These are phyloP conservation scores for Cyclanthera cordifolia DNA, from an alignment of 306 rosid species.

Conservation along the genomic window DNA sequence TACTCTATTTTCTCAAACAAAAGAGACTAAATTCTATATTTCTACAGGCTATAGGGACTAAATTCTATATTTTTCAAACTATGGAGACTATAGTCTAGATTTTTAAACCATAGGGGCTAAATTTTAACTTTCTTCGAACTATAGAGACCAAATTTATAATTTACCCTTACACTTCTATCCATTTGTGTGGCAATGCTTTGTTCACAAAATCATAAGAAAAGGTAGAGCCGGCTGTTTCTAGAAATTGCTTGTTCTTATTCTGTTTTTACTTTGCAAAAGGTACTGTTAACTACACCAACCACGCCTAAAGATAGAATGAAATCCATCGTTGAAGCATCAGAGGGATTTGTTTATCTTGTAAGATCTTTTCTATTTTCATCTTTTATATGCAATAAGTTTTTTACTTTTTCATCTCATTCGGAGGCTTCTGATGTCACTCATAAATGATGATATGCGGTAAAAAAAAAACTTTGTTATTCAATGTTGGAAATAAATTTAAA, in stretches of 20 bases:
- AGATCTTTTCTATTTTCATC: slow-evolving; percentile 17
- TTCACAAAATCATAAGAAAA: background rate
- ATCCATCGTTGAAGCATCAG: slow-evolving; percentile 69
- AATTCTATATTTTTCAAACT: too few relatives aligned
- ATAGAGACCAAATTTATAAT: too few relatives aligned
- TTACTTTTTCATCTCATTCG: background rate
- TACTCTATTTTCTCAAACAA: too few relatives aligned
- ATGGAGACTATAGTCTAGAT: too few relatives aligned
- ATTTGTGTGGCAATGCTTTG: background rate
- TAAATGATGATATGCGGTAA: background rate
- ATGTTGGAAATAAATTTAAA: background rate
- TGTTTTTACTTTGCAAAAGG: slow-evolving; percentile 27
- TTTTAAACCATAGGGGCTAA: too few relatives aligned
- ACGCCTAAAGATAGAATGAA: slow-evolving; percentile 69
- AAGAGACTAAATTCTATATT: too few relatives aligned
- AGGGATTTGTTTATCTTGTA: slow-evolving; percentile 82
- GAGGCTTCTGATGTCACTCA: background rate
- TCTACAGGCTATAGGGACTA: too few relatives aligned
- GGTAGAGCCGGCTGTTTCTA: background rate
- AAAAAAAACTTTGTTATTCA: too few relatives aligned
- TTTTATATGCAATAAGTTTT: background rate
- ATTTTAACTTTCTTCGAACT: too few relatives aligned
- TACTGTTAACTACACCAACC: slow-evolving; percentile 82
- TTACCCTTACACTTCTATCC: too few relatives aligned
- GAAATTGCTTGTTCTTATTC: background rate